phyloP scores from a whole-genome alignment of 2,329 filamentous ascomycete species.

The Ophiostoma ips region DNA sequence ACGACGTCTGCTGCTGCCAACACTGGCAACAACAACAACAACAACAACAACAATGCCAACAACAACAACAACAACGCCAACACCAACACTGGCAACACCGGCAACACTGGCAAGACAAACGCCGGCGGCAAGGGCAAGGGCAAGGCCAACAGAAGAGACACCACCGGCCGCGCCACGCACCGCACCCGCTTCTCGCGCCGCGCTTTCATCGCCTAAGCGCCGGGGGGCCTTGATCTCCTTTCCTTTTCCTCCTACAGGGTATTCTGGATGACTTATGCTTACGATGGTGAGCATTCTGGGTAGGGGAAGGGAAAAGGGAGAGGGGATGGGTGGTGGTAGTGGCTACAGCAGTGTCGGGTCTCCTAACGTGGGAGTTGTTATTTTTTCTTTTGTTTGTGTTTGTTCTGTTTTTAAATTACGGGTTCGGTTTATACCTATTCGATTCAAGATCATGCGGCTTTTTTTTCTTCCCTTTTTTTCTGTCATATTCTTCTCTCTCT shows the following conservation, averaged over 20 bases:
- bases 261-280: no score
- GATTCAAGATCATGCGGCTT: no score
- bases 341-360: no score
- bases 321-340: no score
- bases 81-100: slow-evolving; percentile 1
- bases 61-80: slow-evolving; percentile 16
- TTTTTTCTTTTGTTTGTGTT: neutral
- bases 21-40: slow-evolving; percentile 11
- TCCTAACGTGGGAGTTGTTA: no score
- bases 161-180: no score
- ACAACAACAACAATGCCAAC: slow-evolving; percentile 13
- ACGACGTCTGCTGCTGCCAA: slow-evolving; percentile 10
- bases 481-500: neutral
- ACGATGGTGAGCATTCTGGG: no score
- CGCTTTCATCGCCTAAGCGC: slow-evolving; percentile 13
- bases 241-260: no score
- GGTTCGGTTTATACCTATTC: no score
- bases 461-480: neutral
- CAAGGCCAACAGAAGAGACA: neutral
- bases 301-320: no score
- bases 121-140: slow-evolving; percentile 1
- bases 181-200: slow-evolving; percentile 12
- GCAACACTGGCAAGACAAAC: slow-evolving; percentile 10
- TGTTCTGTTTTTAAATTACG: neutral
- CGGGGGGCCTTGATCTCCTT: no score